Percentiles rank a stretch among this genome's conserved stretches.
Conservation (phyloP, 2,329 filamentous ascomycete genomes). For the Colletotrichum agaves region DNA sequence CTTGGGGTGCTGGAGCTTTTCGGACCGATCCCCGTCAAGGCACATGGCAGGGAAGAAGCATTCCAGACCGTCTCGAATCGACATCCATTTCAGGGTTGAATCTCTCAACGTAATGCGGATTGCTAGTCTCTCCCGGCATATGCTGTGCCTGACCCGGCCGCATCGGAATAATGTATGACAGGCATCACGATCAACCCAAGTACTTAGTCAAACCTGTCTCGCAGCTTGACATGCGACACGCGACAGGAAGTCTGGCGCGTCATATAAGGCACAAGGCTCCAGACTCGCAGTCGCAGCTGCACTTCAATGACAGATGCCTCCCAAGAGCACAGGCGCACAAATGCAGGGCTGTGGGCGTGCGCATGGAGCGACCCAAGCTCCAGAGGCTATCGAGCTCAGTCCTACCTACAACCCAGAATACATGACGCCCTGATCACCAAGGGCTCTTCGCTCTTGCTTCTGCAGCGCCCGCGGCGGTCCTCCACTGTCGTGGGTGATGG, state of each 20-base stretch:
- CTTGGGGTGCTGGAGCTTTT: constrained; percentile 22
- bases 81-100: constrained; percentile 31
- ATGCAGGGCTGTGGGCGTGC: constrained; percentile 14
- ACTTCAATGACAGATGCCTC: constrained; percentile 24
- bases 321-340: constrained; percentile 12
- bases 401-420: constrained; percentile 6
- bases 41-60: constrained; percentile 33
- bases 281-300: constrained; percentile 32
- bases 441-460: constrained; percentile 9
- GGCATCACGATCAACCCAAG: constrained; percentile 9
- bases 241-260: constrained; percentile 15
- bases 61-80: constrained; percentile 34
- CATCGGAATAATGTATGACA: constrained; percentile 13
- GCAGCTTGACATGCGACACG: constrained; percentile 19
- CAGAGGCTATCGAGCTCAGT: constrained; percentile 6
- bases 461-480: constrained; percentile 7
- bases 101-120: constrained; percentile 32
- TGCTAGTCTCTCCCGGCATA: constrained; percentile 26
- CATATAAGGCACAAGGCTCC: neutral
- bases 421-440: constrained; percentile 24
- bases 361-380: constrained; percentile 34
- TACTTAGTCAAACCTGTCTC: constrained; percentile 1
- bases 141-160: constrained; percentile 23
- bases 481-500: constrained; percentile 10
- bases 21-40: constrained; percentile 25